Base-by-base conservation (phyloP, 192 early-diverging fungal genomes). In the Linnemannia hyalina region DNA sequence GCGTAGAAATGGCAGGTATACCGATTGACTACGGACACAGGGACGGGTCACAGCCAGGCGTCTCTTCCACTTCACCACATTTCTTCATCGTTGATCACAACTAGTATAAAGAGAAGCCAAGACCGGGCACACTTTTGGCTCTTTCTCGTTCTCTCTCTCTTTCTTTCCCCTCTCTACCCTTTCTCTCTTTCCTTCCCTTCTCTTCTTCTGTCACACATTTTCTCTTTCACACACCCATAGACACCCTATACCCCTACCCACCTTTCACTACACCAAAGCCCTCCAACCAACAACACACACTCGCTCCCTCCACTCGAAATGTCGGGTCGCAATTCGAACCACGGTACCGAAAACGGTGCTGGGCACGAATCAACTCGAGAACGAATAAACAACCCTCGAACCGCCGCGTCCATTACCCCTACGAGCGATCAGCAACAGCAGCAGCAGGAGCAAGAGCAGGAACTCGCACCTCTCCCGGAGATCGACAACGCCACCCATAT, bases 401-500 rank as follows among this genome's bases (percentile, higher is more conserved):
- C 49, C 18, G 49, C 49, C 5, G 20, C 49, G 49, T 29, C 60
- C 29, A 15, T 13, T 29, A 32, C 60, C 29, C 9, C 10, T 32
- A 32, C 44, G 40, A 70, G 23, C 42, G 38, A 41, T 13, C 41
- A 7, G 26, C 72, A 36, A 47, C 68, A 54, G n/a, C 32, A 35
- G 4, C 35, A 71, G 6, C 47, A 23, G 1, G 32, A 32, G 29
- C 20, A 79, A 18, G 49, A 55, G 6, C 32, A 73, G 6, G 46
- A 68, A 16, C 22, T 35, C 38, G 54, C 26, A 0, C 6, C 41
- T 6, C 32, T 18, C n/a, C 11, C 36, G 4, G 49, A 81, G 36
- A 52, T 76, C 16, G 68, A 80, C 32, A 76, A 70, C 10, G 63
- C 83, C 38, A 85, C 83, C 7, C 83, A 85, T 44, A 77, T 85